These are phyloP conservation scores for Saxophila tyrrhenica DNA, from an alignment of 495 filamentous ascomycete genomes.

Conservation along the genomic window DNA sequence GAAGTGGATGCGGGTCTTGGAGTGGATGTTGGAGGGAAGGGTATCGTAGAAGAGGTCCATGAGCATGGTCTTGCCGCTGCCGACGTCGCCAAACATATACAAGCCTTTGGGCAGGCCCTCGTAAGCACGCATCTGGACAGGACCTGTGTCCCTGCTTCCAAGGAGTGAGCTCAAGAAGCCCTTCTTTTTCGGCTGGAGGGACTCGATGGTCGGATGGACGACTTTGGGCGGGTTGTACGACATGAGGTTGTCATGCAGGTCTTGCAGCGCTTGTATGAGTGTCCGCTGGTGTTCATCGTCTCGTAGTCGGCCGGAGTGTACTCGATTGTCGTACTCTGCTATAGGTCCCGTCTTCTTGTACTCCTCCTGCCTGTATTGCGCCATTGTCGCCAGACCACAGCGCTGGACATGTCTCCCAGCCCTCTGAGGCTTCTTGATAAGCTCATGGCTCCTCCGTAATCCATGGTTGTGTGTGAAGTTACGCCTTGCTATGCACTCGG, in stretches of 20 bases:
- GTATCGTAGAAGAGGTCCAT: conserved; percentile 99
- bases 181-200: conserved; percentile 47
- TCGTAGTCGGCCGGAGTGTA: conserved; percentile 55
- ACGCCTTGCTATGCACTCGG: neutral
- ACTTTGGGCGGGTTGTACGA: conserved; percentile 62
- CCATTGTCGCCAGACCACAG: conserved; percentile 12
- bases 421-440: neutral
- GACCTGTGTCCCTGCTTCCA: conserved; percentile 33
- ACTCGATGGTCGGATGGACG: conserved; percentile 64
- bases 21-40: conserved; percentile 63
- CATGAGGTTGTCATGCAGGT: conserved; percentile 73
- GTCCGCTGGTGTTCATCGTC: conserved; percentile 88
- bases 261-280: conserved; percentile 78
- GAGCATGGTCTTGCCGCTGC: conserved; percentile 97
- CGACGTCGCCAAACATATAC: conserved; percentile 95
- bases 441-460: neutral
- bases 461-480: neutral
- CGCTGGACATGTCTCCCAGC: neutral
- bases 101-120: conserved; percentile 70
- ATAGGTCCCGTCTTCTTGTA: conserved; percentile 48
- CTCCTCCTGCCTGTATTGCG: conserved; percentile 2
- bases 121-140: conserved; percentile 35
- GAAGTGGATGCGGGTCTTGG: conserved; percentile 95
- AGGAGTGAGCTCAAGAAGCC: conserved; percentile 68
- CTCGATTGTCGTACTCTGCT: conserved; percentile 74